Conservation (phyloP, 768 basidiomycete species). For the Boletus speciosus region DNA sequence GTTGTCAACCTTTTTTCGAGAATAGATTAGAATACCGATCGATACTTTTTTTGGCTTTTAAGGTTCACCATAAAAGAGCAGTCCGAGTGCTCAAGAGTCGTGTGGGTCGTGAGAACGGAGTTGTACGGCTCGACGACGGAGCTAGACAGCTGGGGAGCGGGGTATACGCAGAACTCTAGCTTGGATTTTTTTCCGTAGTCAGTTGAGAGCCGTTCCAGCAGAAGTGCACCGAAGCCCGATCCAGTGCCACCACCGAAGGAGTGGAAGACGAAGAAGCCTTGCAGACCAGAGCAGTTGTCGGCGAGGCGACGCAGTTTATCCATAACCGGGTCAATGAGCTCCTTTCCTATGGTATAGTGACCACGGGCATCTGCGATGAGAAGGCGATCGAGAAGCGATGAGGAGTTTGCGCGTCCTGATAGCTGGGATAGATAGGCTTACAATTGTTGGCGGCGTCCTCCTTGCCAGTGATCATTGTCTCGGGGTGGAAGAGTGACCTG, state of each 20-base stretch:
- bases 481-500: conserved; percentile 94
- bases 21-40: conserved; percentile 6
- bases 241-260: conserved; percentile 99
- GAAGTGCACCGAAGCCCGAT: conserved; percentile 96
- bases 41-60: not conserved
- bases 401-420: not conserved
- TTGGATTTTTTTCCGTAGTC: conserved; percentile 99
- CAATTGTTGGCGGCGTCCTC: conserved; percentile 99
- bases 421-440: conserved; percentile 38
- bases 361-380: conserved; percentile 81
- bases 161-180: conserved; percentile 97
- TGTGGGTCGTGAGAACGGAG: conserved; percentile 96
- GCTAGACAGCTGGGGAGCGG: conserved; percentile 89
- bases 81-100: conserved; percentile 99
- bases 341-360: conserved; percentile 98
- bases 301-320: conserved; percentile 96
- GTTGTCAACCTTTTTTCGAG: conserved; percentile 75
- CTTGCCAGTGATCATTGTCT: conserved; percentile 95
- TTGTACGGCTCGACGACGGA: conserved; percentile 99
- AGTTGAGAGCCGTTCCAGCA: conserved; percentile 93
- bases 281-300: conserved; percentile 96
- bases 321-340: conserved; percentile 94
- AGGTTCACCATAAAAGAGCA: conserved; percentile 93
- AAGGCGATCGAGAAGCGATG: conserved; percentile 12
- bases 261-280: conserved; percentile 99